A percentile compares a stretch with the other conserved stretches of the same genome.
These are phyloP conservation scores for Solanum piurae DNA, from an alignment of 257 asterid genomes.

Conservation along the genomic window DNA sequence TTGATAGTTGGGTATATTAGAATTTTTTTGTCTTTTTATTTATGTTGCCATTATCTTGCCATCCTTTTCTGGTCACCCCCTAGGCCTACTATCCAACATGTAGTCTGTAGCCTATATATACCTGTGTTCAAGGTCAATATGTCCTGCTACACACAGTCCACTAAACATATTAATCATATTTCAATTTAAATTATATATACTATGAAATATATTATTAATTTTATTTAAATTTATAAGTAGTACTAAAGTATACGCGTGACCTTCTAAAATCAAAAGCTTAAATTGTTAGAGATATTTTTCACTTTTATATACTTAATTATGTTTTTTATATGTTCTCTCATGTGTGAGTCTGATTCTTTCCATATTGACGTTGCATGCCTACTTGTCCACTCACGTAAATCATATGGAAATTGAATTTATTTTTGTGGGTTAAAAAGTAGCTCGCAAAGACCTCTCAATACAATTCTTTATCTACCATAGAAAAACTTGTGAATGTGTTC, in stretches of 20 bases:
- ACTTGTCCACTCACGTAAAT: background rate
- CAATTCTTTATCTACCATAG: background rate
- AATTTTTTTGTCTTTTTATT: background rate
- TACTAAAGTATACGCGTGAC: background rate
- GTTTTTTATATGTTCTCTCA: background rate
- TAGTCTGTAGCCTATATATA: background rate
- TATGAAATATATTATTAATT: background rate
- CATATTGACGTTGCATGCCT: background rate
- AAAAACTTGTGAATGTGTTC: background rate
- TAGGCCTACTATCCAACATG: background rate
- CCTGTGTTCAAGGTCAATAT: background rate
- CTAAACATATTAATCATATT: background rate
- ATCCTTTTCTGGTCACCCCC: background rate
- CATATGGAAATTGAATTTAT: background rate
- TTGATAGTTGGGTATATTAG: background rate
- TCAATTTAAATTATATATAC: background rate
- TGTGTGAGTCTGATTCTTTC: background rate
- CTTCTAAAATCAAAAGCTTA: background rate
- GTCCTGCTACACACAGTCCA: background rate
- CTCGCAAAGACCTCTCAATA: background rate
- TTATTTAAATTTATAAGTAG: background rate
- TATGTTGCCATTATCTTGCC: background rate
- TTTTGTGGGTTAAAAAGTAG: background rate
- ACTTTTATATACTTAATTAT: background rate
- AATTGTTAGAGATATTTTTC: background rate